A percentile compares a stretch with the other conserved stretches of the same genome.
Conservation (phyloP, 805 yeast genomes). For the Scheffersomyces coipomensis region DNA sequence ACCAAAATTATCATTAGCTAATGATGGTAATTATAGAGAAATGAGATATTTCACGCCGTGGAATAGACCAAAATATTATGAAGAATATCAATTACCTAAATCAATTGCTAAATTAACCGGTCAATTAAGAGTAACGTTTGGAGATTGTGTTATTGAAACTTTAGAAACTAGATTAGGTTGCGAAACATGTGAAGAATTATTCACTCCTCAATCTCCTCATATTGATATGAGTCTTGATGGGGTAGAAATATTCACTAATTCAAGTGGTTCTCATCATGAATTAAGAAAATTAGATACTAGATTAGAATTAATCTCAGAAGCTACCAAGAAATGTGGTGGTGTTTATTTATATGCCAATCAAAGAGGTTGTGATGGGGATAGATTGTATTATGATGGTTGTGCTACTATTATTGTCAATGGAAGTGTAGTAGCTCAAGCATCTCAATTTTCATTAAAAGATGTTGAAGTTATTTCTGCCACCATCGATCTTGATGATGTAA, state of each 20-base stretch:
- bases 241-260: slow-evolving; percentile 94
- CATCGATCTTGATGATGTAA: slow-evolving; percentile 86
- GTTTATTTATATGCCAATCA: slow-evolving; percentile 92
- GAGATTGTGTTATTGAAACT: slow-evolving; percentile 87
- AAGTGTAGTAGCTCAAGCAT: slow-evolving; percentile 85
- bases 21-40: slow-evolving; percentile 97
- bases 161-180: slow-evolving; percentile 90
- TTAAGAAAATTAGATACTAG: slow-evolving; percentile 85
- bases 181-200: slow-evolving; percentile 96
- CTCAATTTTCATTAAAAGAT: slow-evolving; percentile 85
- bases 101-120: slow-evolving; percentile 62
- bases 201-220: slow-evolving; percentile 96
- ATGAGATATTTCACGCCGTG: slow-evolving; percentile 97
- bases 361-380: slow-evolving; percentile 97
- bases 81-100: slow-evolving; percentile 71
- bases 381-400: slow-evolving; percentile 95
- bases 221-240: slow-evolving; percentile 91
- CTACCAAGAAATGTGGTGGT: slow-evolving; percentile 96
- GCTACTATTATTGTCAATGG: slow-evolving; percentile 94
- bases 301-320: slow-evolving; percentile 81
- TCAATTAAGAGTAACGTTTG: slow-evolving; percentile 71
- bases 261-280: slow-evolving; percentile 98
- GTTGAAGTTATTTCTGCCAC: slow-evolving; percentile 97
- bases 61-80: slow-evolving; percentile 76
- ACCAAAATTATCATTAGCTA: slow-evolving; percentile 91